Evolutionary conservation across 2,329 filamentous ascomycete genomes (phyloP).

Genomic region (Nigrospora sphaerica): DNA sequence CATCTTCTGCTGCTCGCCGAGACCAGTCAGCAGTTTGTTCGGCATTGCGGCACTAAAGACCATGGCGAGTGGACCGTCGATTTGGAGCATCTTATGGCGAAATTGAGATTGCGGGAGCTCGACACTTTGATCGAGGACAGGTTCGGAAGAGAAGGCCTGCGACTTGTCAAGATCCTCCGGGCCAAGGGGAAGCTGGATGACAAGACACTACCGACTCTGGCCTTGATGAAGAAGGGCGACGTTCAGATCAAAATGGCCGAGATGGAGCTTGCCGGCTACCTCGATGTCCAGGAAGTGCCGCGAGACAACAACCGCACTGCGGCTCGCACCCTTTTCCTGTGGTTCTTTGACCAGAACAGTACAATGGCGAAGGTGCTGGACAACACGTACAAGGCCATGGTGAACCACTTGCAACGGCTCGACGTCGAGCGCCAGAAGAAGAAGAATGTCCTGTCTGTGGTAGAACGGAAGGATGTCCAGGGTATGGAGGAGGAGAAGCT

Average conservation of each 20-base stretch:
- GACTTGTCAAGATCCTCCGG: conserved; percentile 77
- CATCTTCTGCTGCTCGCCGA: conserved; percentile 69
- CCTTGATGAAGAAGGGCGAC: conserved; percentile 78
- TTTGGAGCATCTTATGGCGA: conserved; percentile 64
- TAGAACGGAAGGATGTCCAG: conserved; percentile 78
- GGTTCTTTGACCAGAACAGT: conserved; percentile 78
- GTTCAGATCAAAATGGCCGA: conserved; percentile 77
- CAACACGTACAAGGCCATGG: conserved; percentile 84
- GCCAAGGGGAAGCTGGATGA: conserved; percentile 93
- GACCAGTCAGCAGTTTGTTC: conserved; percentile 61
- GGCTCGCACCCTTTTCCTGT: conserved; percentile 80
- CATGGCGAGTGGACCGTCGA: conserved; percentile 77
- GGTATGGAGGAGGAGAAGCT: conserved; percentile 78
- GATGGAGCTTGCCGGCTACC: conserved; percentile 79
- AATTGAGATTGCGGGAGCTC: conserved; percentile 69
- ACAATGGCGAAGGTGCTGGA: conserved; percentile 66
- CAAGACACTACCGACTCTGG: conserved; percentile 73
- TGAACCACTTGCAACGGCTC: conserved; percentile 74
- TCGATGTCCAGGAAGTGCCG: conserved; percentile 91
- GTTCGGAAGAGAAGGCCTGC: conserved; percentile 69
- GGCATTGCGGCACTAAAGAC: conserved; percentile 55
- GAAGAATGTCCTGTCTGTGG: conserved; percentile 68
- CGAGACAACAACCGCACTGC: conserved; percentile 77
- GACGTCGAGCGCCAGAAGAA: conserved; percentile 67
- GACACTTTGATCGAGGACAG: conserved; percentile 74